These are phyloP conservation scores for Kwoniella bestiolae DNA, from an alignment of 768 basidiomycete species.

Conservation along the genomic window DNA sequence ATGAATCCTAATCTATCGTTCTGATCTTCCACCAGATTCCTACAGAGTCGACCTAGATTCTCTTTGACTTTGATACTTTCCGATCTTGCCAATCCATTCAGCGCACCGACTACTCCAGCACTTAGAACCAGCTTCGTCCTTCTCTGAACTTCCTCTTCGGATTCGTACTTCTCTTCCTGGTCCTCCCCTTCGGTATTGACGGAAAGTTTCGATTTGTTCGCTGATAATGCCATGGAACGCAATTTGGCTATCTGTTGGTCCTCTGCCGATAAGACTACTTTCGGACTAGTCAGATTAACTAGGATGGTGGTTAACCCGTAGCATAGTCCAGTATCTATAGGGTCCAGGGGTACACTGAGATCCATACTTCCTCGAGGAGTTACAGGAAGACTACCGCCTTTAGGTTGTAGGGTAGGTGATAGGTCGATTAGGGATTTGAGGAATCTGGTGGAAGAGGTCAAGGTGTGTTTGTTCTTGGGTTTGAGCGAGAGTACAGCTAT, in stretches of 20 bases:
- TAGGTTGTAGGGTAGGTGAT: slow-evolving; percentile 26
- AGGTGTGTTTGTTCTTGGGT: slow-evolving; percentile 66
- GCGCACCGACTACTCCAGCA: slow-evolving; percentile 69
- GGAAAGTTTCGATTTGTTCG: slow-evolving; percentile 23
- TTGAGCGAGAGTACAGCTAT: slow-evolving; percentile 78
- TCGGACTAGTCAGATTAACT: slow-evolving; percentile 73
- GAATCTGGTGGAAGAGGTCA: slow-evolving; percentile 65
- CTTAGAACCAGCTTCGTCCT: slow-evolving; percentile 67
- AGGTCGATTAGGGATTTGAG: slow-evolving; percentile 55
- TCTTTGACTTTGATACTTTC: slow-evolving; percentile 71
- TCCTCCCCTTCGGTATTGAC: slow-evolving; percentile 25
- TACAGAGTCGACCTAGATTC: slow-evolving; percentile 66
- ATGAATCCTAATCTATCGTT: slow-evolving; percentile 76
- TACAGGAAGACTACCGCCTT: slow-evolving; percentile 42
- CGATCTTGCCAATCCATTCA: slow-evolving; percentile 65
- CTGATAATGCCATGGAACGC: slow-evolving; percentile 69
- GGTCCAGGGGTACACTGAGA: slow-evolving; percentile 1
- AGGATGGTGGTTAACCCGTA: slow-evolving; percentile 81
- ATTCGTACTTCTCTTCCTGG: slow-evolving; percentile 63
- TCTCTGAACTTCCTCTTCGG: slow-evolving; percentile 68
- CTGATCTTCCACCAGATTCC: slow-evolving; percentile 76
- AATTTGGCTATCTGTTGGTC: slow-evolving; percentile 81
- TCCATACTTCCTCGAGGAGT: slow-evolving; percentile 42
- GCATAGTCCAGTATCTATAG: slow-evolving; percentile 61
- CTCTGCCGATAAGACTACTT: slow-evolving; percentile 74